Base-by-base conservation (phyloP, 1,139 yeast species). In the Diutina sp. region DNA sequence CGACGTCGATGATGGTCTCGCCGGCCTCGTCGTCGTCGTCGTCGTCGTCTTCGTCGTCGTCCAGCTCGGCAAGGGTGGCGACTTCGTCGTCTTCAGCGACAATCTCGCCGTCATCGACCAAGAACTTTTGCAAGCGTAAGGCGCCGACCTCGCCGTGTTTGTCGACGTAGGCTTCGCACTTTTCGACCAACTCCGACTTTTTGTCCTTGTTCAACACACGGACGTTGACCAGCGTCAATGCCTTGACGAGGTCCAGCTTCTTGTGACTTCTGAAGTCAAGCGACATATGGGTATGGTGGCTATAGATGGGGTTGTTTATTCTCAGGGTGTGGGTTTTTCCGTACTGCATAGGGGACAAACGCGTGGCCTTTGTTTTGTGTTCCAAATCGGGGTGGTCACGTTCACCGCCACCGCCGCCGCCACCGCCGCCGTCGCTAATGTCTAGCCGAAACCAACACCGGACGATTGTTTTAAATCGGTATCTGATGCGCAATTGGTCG, bases 1-100 rank as follows among this genome's bases (percentile, higher is more conserved):
- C 55, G 21, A 12, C 30, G 14, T 52, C 38, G n/a, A n/a, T 41
- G 25, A 51, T 35, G 46, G 46, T 41, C n/a, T 35, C 46, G 46
- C 25, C 44, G 11, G 60, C 67, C 6, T 62, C 68, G 1, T 62
- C 68, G 6, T 60, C 66, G 7, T 63, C 72, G 16, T 65, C 68
- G 16, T 65, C 70, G 2, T 65, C 68, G 32, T 56, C 57, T 18
- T 44, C 55, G 7, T 54, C 55, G 11, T 54, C 55, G 2, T 54
- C 55, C 35, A 28, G 45, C 12, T 41, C 47, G 12, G 47, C 54
- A 25, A 51, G 54, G 5, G 54, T 51, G 14, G 46, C 54, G 7
- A 50, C 54, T 25, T 41, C 64, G 9, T 59, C 66, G 16, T 59
- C 63, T 44, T 64, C 70, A n/a, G 62, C 63, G 50, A 61, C 60